These are phyloP conservation scores for Sideroxylon spinosum DNA, from an alignment of 179 eudicot genomes.

Conservation along the genomic window DNA sequence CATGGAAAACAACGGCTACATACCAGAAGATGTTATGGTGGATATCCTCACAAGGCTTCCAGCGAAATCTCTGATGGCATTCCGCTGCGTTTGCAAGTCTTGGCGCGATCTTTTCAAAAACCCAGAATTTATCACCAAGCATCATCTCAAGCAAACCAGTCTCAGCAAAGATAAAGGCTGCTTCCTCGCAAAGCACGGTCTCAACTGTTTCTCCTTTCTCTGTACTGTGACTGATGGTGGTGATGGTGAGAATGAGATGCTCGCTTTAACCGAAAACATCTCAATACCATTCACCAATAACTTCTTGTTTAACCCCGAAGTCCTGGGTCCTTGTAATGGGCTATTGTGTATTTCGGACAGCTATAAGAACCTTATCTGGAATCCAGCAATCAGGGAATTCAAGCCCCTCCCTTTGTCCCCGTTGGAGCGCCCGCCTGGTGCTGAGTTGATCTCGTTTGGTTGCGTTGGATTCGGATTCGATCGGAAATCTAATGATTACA, in stretches of 20 bases:
- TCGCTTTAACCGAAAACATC: slow-evolving; percentile 5
- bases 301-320: slow-evolving; percentile 21
- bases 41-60: slow-evolving; percentile 35
- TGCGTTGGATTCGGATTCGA: slow-evolving; percentile 42
- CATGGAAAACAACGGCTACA: too few species aligned
- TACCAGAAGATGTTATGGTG: slow-evolving; percentile 28
- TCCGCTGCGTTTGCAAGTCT: slow-evolving; percentile 35
- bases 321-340: slow-evolving; percentile 48
- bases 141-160: slow-evolving; percentile 11
- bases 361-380: slow-evolving; percentile 33
- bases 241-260: too few species aligned
- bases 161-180: slow-evolving; percentile 9
- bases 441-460: slow-evolving; percentile 17
- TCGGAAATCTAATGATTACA: slow-evolving; percentile 22
- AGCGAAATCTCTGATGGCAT: slow-evolving; percentile 28
- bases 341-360: slow-evolving; percentile 38
- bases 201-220: slow-evolving; percentile 5
- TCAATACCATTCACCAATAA: slow-evolving; percentile 12
- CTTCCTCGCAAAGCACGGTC: slow-evolving; percentile 34
- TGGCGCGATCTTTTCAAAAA: slow-evolving; percentile 28
- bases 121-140: slow-evolving; percentile 30
- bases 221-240: too few species aligned
- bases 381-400: slow-evolving; percentile 30
- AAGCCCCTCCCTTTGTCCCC: slow-evolving; percentile 28
- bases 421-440: slow-evolving; percentile 21